A percentile compares a stretch with the other conserved stretches of the same genome.
These are phyloP conservation scores for Aspergillus piperis DNA, from an alignment of 2,329 filamentous ascomycete species.

Conservation along the genomic window DNA sequence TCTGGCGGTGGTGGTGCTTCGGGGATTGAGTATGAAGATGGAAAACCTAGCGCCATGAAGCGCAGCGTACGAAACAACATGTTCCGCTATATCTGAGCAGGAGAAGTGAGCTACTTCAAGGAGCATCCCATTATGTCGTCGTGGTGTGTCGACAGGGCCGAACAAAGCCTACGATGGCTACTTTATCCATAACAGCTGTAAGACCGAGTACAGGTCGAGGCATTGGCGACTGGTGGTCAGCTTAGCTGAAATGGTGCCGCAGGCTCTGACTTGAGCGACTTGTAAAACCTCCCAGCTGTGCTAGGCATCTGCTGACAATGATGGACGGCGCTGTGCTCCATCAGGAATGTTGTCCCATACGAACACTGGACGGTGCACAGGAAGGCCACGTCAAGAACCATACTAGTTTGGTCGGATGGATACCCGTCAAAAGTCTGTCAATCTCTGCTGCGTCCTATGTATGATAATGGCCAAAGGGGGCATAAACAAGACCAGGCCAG, in stretches of 20 bases:
- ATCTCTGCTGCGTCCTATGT: slow-evolving; percentile 1
- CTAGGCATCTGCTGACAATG: no score
- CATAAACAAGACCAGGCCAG: not conserved
- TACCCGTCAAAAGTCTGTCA: not conserved
- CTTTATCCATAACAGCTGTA: no score
- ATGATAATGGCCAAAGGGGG: no score
- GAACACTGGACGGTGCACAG: not conserved
- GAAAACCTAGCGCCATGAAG: slow-evolving; percentile 71
- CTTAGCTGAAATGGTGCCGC: no score
- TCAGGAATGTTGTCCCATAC: not conserved
- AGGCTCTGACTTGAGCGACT: no score
- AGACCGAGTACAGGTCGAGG: no score
- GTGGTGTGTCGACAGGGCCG: not conserved
- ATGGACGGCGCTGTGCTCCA: no score
- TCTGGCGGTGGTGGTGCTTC: slow-evolving; percentile 70
- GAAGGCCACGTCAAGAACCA: not conserved
- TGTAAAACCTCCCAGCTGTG: no score
- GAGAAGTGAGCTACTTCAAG: not conserved
- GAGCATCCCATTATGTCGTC: not conserved
- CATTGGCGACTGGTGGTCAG: no score
- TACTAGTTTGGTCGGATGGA: not conserved
- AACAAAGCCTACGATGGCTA: not conserved
- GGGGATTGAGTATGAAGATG: slow-evolving; percentile 74
- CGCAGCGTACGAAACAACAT: slow-evolving; percentile 73
- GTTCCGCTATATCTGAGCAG: slow-evolving; percentile 65